A percentile compares a stretch with the other conserved stretches of the same genome.
phyloP scores from a whole-genome alignment of 225 moss, liverwort and hornwort genomes.

The Bryoerythrophyllum caledonicum region DNA sequence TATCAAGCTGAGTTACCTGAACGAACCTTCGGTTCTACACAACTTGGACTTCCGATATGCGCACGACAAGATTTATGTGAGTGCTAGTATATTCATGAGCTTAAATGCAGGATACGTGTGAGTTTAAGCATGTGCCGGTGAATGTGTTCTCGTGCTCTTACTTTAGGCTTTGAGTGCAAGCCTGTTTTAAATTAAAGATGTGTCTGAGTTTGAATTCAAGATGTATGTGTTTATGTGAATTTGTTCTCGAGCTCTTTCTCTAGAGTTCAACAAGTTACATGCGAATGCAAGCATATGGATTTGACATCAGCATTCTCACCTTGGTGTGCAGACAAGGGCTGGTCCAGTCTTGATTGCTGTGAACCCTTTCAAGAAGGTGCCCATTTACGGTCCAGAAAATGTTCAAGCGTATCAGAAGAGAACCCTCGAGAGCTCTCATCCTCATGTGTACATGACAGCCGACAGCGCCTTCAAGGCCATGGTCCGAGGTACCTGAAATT shows the following conservation, averaged over 20 bases:
- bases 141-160: too few species aligned
- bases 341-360: conserved; percentile 86
- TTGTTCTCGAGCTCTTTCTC: neutral
- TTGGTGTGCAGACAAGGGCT: conserved; percentile 74
- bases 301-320: too few species aligned
- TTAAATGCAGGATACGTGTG: too few species aligned
- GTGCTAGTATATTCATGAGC: conserved; percentile 15
- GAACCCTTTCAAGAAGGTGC: conserved; percentile 81
- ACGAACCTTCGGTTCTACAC: conserved; percentile 85
- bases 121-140: too few species aligned
- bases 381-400: conserved; percentile 46
- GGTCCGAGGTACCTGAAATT: conserved; percentile 51
- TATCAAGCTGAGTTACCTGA: conserved; percentile 79
- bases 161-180: conserved; percentile 25
- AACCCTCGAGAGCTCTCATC: conserved; percentile 46
- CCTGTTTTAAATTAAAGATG: too few species aligned
- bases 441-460: conserved; percentile 80
- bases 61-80: conserved; percentile 79
- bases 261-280: neutral
- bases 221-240: conserved; percentile 53
- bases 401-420: conserved; percentile 63
- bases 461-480: conserved; percentile 72
- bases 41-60: conserved; percentile 71
- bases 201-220: conserved; percentile 10
- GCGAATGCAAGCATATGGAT: too few species aligned